Evolutionary conservation across 768 basidiomycete species (phyloP), one percentile per base, ranked within the genome.

Genomic region (Lactifluus pinguis): DNA sequence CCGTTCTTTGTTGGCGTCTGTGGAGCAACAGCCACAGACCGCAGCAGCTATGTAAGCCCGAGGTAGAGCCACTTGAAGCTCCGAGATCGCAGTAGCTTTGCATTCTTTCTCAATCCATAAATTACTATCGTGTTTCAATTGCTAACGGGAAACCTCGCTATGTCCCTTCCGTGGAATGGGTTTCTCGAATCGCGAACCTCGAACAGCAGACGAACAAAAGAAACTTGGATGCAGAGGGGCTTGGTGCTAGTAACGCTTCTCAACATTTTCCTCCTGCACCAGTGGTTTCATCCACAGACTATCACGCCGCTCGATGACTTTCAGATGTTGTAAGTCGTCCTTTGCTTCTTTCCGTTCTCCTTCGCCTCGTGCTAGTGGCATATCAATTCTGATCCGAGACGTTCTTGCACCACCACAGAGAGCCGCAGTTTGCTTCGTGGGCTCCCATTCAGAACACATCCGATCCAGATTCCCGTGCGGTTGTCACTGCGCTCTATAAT

Each of bases 401-500:
- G 14, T 25, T 25, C 25, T 25, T 15, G 19, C 29, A 19, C 6
- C 32, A n/a, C 36, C 36, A n/a, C 50, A 62, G 55, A 41, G 57
- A 62, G 19, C 51, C 61, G 6, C 50, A 57, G 29, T 49, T 62
- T 14, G 47, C 55, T 13, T 13, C 50, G 8, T 57, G 49, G 60
- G 2, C 19, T 5, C 38, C 60, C 15, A 7, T 38, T 4, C 5
- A 50, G 6, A 41, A 34, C 8, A 21, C 50, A 1, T n/a, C 60
- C 7, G 29, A 61, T 49, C 45, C 21, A 7, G 19, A 48, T 15
- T 64, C 62, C 4, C 68, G 69, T 48, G 73, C 70, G 2, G 64
- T 73, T 54, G 72, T 72, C 21, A 70, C 70, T 2, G 58, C 69
- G 42, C 68, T 74, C 30, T 73, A 72, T 59, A 70, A 68, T 14